phyloP scores from a whole-genome alignment of 345 rosid species.

The Eutrema yunnanense region DNA sequence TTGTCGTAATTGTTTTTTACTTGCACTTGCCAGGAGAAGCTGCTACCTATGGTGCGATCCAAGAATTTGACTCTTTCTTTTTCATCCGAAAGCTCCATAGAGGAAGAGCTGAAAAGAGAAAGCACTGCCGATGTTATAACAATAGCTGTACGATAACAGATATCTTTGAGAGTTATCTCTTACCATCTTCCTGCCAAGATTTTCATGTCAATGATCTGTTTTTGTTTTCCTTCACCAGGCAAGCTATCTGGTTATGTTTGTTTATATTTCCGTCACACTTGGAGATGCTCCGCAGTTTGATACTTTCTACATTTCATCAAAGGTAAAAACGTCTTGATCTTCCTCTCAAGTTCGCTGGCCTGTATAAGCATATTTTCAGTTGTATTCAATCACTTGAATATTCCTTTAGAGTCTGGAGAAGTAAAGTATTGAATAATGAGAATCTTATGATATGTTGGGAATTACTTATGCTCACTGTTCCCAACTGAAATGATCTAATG shows the following conservation, averaged over 20 bases:
- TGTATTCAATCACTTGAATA: slow-evolving; percentile 7
- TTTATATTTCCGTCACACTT: slow-evolving; percentile 77
- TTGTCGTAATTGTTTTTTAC: slow-evolving; percentile 2
- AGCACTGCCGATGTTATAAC: slow-evolving; percentile 88
- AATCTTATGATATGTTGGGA: slow-evolving; percentile 17
- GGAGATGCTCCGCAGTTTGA: slow-evolving; percentile 63
- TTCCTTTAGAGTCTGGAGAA: neutral
- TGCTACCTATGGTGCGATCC: slow-evolving; percentile 58
- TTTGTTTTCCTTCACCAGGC: slow-evolving; percentile 38
- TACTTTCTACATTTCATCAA: slow-evolving; percentile 71
- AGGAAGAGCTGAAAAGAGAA: slow-evolving; percentile 95
- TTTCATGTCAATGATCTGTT: neutral
- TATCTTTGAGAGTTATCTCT: slow-evolving; percentile 23
- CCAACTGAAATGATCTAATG: neutral
- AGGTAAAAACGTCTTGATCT: slow-evolving; percentile 43
- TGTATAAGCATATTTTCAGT: slow-evolving; percentile 8
- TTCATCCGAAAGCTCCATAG: slow-evolving; percentile 96
- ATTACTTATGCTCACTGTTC: neutral
- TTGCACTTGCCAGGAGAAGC: slow-evolving; percentile 55
- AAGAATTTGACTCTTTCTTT: slow-evolving; percentile 82
- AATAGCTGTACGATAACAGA: slow-evolving; percentile 44
- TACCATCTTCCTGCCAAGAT: neutral
- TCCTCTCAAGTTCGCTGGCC: slow-evolving; percentile 8
- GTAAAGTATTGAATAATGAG: neutral
- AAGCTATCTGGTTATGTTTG: slow-evolving; percentile 97